Percentiles rank a stretch among this genome's conserved stretches.
phyloP scores from a whole-genome alignment of 768 basidiomycete species.

The Leccinellum luteum region DNA sequence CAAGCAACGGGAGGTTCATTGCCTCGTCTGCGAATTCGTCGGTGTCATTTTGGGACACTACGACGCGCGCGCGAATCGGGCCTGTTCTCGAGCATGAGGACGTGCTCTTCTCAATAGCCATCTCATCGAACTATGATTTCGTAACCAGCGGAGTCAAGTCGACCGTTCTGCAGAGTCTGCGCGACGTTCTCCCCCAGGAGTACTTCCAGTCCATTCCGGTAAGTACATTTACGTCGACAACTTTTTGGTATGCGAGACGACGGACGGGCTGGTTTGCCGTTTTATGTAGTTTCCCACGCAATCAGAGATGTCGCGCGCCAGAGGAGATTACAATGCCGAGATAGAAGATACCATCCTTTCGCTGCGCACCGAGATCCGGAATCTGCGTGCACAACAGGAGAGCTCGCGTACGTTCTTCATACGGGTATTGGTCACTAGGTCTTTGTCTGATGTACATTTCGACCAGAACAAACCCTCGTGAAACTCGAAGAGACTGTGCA shows the following conservation, averaged over 20 bases:
- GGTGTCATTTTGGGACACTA: constrained; percentile 14
- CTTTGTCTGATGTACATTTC: not conserved
- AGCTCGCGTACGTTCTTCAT: constrained; percentile 5
- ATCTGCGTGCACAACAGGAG: constrained; percentile 4
- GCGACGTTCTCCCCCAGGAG: not conserved
- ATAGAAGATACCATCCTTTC: not conserved
- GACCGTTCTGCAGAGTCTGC: not conserved
- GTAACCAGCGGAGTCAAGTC: not conserved
- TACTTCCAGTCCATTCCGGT: not conserved
- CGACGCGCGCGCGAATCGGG: constrained; percentile 4
- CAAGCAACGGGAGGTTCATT: constrained; percentile 11
- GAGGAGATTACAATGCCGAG: not conserved
- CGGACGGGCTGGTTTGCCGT: not conserved
- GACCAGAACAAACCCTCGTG: constrained; percentile 2
- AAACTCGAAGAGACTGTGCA: constrained; percentile 2
- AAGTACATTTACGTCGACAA: not conserved
- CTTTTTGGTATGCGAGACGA: not conserved
- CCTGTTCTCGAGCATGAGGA: constrained; percentile 2
- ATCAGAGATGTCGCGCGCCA: not conserved
- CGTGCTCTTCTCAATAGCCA: not conserved
- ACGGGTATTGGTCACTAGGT: not conserved
- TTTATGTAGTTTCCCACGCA: not conserved
- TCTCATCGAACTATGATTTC: constrained; percentile 8
- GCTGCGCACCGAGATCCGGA: not conserved
- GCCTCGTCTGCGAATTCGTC: not conserved